Evolutionary conservation across 1,284 basidiomycete species (phyloP), one percentile per base, ranked within the genome.

Genomic region (Ceratorhiza oryzae-sativae): DNA sequence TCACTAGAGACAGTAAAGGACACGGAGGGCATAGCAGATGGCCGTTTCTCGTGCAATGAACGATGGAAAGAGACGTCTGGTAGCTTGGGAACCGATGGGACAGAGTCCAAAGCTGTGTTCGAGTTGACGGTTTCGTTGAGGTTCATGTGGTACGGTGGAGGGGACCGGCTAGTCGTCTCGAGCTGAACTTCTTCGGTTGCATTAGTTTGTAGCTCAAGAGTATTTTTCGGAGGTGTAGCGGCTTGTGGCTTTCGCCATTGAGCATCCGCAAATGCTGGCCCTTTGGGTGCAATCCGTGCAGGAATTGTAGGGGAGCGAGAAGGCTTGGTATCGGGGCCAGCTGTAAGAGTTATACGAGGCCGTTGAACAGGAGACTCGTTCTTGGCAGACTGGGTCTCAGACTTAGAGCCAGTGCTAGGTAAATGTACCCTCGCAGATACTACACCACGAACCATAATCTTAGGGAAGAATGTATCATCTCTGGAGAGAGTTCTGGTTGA

Each of bases 1-100:
- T 93, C 92, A 77, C 90, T 93, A 63, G 82, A 85, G 46, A 93
- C 90, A 62, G 88, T 90, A 80, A 94, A 93, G 2, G 73, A 60
- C 13, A 75, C 76, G 41, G 71, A 25, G 39, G 71, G 62, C 27
- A 55, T 56, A 41, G 58, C 55, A 67, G 49, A 25, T 45, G 71
- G 65, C 55, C 67, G 63, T 8, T 75, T 20, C 83, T 77, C 67
- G 15, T 56, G 46, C 34, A 72, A 36, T 18, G 72, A 58, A 12
- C 71, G 74, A 67, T 76, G 75, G 61, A 91, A 91, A 30, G 87
- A 89, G 70, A 93, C 87, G 65, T 85, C 85, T 51, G 89, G 87
- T 83, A 87, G 86, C 77, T 86, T 90, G 12, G 85, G 84, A 72
- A 85, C 83, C 27, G 82, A 76, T 76, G 84, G 82, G 18, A 77